Percentiles rank a stretch among this genome's conserved stretches.
These are phyloP conservation scores for Keqinozyma sinolaborantium DNA, from an alignment of 1,139 yeast genomes.

Conservation along the genomic window DNA sequence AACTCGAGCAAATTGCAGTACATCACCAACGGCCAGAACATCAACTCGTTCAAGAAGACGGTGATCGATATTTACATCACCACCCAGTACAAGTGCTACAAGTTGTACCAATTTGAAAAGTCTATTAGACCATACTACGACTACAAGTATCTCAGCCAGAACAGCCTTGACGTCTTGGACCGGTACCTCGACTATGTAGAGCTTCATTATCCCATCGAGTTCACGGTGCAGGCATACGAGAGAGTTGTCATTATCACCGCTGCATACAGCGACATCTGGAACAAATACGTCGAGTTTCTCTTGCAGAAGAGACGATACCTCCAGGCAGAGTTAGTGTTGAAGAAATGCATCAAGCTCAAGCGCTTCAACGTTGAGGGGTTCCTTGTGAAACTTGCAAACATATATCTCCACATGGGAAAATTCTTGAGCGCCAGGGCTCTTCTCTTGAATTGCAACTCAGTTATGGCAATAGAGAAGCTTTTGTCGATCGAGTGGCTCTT, in stretches of 20 bases:
- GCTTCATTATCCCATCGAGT: conserved; percentile 23
- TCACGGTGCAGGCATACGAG: conserved; percentile 47
- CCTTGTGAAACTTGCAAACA: conserved; percentile 36
- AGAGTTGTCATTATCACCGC: conserved; percentile 55
- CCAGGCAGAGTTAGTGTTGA: conserved; percentile 34
- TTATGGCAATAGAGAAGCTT: conserved; percentile 35
- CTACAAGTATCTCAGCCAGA: conserved; percentile 34
- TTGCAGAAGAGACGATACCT: conserved; percentile 24
- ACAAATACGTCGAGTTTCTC: conserved; percentile 52
- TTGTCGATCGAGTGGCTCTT: conserved; percentile 33
- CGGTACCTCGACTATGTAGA: conserved; percentile 58
- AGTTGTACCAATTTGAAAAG: conserved; percentile 63
- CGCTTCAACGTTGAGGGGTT: conserved; percentile 20
- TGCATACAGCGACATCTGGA: conserved; percentile 56
- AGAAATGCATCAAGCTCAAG: conserved; percentile 24
- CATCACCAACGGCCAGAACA: conserved; percentile 15
- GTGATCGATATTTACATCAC: conserved; percentile 54
- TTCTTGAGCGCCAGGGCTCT: conserved; percentile 34
- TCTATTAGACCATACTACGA: conserved; percentile 50
- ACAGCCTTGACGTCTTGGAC: conserved; percentile 58
- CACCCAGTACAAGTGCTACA: conserved; percentile 58
- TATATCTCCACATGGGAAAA: conserved; percentile 30
- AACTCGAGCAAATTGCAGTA: conserved; percentile 23
- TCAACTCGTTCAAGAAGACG: conserved; percentile 21
- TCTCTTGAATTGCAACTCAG: conserved; percentile 24